phyloP scores from a whole-genome alignment of 306 rosid genomes.

The apple (Malus domestica) region ASM211411v1 NC_041801.1:22063001-22063500 shows the following conservation, averaged over 20 bases:
- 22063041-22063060: background rate
- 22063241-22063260: too few relatives aligned
- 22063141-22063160: too few relatives aligned
- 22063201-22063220: too few relatives aligned
- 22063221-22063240: too few relatives aligned
- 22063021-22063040: background rate
- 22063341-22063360: too few relatives aligned
- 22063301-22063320: too few relatives aligned
- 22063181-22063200: too few relatives aligned
- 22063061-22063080: background rate
- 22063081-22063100: background rate
- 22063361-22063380: too few relatives aligned
- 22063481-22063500: background rate
- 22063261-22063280: too few relatives aligned
- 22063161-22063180: too few relatives aligned
- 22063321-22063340: too few relatives aligned
- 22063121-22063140: background rate
- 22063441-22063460: background rate
- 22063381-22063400: background rate
- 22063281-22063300: too few relatives aligned
- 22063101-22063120: background rate
- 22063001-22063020: rapidly evolving
- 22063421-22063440: background rate
- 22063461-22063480: background rate
- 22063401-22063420: background rate